Base-by-base conservation (phyloP, 2,329 filamentous ascomycete species). In the Diaporthe sp. region DNA sequence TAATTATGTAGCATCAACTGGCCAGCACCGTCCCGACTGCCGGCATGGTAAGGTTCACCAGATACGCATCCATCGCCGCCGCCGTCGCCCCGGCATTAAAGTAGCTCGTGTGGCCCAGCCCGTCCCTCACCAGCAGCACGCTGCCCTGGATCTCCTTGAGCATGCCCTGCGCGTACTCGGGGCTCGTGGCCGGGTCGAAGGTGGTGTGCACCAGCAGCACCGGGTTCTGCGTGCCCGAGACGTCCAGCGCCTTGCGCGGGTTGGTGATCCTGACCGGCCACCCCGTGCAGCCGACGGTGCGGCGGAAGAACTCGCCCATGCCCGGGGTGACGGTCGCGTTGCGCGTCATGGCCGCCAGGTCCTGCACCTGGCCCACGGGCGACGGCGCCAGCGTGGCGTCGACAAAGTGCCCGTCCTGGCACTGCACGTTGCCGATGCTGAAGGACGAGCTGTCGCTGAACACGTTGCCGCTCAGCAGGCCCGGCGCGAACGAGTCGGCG, bases 21-120 rank as follows among this genome's bases (percentile, higher is more conserved):
- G 71, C 34, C 71, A 73, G 22, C 17, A 73, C 71, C 28, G 49
- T 74, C 42, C 72, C 61, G 17, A 42, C 72, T 10, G 61, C 47
- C 13, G 60, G 72, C 60, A 68, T 47, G 51, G 60, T 68, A 12
- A 68, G 61, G 12, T 73, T 73, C 2, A 73, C 58, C 12, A 86
- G 75, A 74, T 83, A 86, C 3, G 76, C 73, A 74, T 82, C 81
- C 37, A 84, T 82, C 2, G 80, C 78, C 20, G 76, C 71, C 17
- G 81, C 77, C 6, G 85, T 82, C 68, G 82, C 80, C 2, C 84
- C 84, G 39, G 78, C 77, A 13, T 80, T 71, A 9, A 79, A 70
- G 57, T 83, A 84, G 72, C 83, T 86, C 68, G 84, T 85, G 73
- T 87, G 85, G 0, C 85, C 85, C 60, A 81, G 79, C 3, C 85